phyloP scores from a whole-genome alignment of 2,329 filamentous ascomycete genomes.

The Penicillium sp. region DNA sequence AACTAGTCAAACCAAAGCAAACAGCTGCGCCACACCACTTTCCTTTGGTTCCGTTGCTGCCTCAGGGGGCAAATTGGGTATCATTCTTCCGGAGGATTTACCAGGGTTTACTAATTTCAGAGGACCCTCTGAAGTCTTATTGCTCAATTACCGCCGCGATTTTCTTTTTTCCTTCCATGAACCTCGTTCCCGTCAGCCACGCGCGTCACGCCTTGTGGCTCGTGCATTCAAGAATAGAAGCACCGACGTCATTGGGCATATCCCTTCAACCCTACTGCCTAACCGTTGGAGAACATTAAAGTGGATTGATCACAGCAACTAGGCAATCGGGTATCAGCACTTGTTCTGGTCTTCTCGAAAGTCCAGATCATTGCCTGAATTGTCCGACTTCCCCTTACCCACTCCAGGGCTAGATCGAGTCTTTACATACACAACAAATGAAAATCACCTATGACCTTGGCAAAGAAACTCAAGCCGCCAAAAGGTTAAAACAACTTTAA shows the following conservation, averaged over 20 bases:
- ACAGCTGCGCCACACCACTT: conserved; percentile 26
- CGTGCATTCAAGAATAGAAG: conserved; percentile 24
- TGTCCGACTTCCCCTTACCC: no score
- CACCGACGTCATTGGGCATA: conserved; percentile 30
- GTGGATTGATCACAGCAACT: no score
- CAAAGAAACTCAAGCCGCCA: no score
- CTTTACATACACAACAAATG: no score
- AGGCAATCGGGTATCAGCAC: no score
- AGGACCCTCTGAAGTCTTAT: not conserved
- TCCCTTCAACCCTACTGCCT: conserved; percentile 4
- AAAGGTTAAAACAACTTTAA: no score
- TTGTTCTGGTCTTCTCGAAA: no score
- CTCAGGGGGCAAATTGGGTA: conserved; percentile 22
- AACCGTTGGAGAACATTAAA: not conserved
- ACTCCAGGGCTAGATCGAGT: no score
- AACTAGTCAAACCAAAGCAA: conserved; percentile 24
- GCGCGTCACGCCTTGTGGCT: conserved; percentile 20
- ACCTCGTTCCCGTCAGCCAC: conserved; percentile 6
- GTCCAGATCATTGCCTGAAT: no score
- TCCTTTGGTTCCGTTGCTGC: conserved; percentile 12
- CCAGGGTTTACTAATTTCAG: not conserved
- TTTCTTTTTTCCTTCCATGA: not conserved
- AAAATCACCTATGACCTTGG: no score
- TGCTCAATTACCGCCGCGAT: not conserved
- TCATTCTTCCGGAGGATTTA: not conserved